A percentile compares a stretch with the other conserved stretches of the same genome.
Conservation (phyloP, 208 protist species). For the Acanthamoeba healyi region DNA sequence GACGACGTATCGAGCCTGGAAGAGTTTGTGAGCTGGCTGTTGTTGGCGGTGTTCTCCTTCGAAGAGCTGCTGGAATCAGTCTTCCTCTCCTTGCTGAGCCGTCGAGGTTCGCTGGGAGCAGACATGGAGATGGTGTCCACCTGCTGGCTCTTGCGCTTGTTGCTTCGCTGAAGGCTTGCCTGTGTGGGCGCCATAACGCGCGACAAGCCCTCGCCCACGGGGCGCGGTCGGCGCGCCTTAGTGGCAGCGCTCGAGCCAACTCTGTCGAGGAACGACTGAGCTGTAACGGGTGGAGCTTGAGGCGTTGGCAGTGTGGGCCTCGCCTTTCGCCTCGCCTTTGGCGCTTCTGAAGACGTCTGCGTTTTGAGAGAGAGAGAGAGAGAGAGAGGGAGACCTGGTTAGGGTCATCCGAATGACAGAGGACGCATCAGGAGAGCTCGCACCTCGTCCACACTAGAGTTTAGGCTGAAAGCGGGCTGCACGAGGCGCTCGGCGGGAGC, state of each 20-base stretch:
- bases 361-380: conserved; percentile 67
- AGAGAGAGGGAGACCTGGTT: conserved; percentile 95
- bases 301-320: neutral
- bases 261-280: neutral
- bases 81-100: conserved; percentile 11
- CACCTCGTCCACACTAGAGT: neutral
- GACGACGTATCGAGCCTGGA: no score
- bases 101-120: neutral
- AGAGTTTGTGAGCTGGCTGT: no score
- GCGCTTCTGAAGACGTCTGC: no score
- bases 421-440: no score
- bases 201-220: neutral
- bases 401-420: no score
- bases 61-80: neutral
- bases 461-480: neutral
- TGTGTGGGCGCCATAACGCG: conserved; percentile 13
- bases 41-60: conserved; percentile 33
- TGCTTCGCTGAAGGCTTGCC: conserved; percentile 16
- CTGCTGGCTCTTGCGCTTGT: conserved; percentile 56
- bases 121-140: neutral
- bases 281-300: neutral
- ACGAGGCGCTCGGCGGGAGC: neutral
- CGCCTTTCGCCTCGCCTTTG: neutral
- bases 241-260: neutral
- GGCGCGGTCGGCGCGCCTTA: neutral